These are phyloP conservation scores for Colletotrichum magnum DNA, from an alignment of 2,329 filamentous ascomycete genomes.

Conservation along the genomic window DNA sequence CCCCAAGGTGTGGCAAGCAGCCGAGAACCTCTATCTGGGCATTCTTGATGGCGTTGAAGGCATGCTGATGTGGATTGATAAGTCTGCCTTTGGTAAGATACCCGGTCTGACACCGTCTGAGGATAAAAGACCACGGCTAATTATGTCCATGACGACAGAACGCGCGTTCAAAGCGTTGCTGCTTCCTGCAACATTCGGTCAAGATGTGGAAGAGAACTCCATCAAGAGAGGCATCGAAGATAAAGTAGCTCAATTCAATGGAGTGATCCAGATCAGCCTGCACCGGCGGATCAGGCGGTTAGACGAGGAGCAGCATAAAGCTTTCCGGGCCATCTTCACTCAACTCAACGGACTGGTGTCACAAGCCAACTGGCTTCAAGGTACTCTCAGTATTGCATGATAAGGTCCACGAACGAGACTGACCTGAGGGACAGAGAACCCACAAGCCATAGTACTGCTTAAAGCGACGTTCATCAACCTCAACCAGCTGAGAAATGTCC, in stretches of 20 bases:
- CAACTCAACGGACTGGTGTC: not conserved
- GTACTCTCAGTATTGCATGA: not conserved
- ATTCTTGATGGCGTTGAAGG: constrained; percentile 22
- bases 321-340: not conserved
- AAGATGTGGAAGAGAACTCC: constrained; percentile 13
- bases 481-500: not conserved
- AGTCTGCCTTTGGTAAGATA: constrained; percentile 18
- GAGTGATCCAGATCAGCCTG: not conserved
- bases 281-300: not conserved
- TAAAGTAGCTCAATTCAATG: constrained; percentile 1
- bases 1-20: constrained; percentile 14
- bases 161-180: constrained; percentile 15
- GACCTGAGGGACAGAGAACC: constrained; percentile 5
- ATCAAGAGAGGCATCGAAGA: constrained; percentile 21
- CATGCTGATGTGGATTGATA: constrained; percentile 25
- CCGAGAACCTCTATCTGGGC: constrained; percentile 20
- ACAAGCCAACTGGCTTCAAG: constrained; percentile 1
- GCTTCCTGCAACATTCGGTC: constrained; percentile 3
- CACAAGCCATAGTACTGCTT: not conserved
- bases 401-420: not conserved
- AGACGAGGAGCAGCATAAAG: constrained; percentile 3
- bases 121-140: not conserved
- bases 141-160: not conserved
- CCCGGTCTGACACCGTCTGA: rapidly evolving
- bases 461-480: constrained; percentile 1